These are phyloP conservation scores for Hypoxylon sp. DNA, from an alignment of 2,329 filamentous ascomycete genomes.

Conservation along the genomic window DNA sequence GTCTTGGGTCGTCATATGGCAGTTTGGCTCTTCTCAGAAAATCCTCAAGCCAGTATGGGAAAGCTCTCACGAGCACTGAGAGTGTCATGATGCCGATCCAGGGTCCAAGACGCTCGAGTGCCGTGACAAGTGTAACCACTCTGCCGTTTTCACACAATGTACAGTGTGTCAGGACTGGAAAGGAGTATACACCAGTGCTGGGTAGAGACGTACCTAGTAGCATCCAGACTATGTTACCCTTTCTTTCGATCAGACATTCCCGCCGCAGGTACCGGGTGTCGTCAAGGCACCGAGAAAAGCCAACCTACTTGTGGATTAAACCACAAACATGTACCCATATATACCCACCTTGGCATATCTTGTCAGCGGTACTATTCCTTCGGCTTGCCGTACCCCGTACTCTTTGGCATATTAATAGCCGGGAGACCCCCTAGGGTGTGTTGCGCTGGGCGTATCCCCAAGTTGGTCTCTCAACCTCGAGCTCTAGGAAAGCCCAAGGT, in stretches of 20 bases:
- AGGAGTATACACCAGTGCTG: no score
- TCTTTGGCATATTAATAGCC: slow-evolving; percentile 2
- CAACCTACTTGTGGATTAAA: slow-evolving; percentile 22
- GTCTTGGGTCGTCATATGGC: slow-evolving; percentile 17
- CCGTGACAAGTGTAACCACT: slow-evolving; percentile 30
- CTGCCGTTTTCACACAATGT: slow-evolving; percentile 18
- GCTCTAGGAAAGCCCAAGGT: slow-evolving; percentile 19
- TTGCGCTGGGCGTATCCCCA: slow-evolving; percentile 13
- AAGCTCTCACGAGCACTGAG: slow-evolving; percentile 13
- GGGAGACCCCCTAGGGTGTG: neutral
- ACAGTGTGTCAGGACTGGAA: no score
- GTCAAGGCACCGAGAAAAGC: slow-evolving; percentile 12
- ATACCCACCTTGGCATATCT: slow-evolving; percentile 31
- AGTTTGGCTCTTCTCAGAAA: slow-evolving; percentile 17
- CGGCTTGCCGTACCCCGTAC: slow-evolving; percentile 25
- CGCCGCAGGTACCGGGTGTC: slow-evolving; percentile 24
- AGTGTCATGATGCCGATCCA: slow-evolving; percentile 6
- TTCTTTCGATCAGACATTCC: slow-evolving; percentile 9
- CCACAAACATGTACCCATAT: slow-evolving; percentile 28
- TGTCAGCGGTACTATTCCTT: slow-evolving; percentile 29
- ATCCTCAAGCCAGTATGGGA: slow-evolving; percentile 19
- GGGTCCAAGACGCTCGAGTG: slow-evolving; percentile 8
- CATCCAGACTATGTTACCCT: slow-evolving; percentile 5
- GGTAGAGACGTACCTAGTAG: slow-evolving; percentile 31
- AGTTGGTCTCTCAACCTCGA: slow-evolving; percentile 8